phyloP scores from a whole-genome alignment of 1,284 basidiomycete genomes.

The Rhizoctonia solani region DNA sequence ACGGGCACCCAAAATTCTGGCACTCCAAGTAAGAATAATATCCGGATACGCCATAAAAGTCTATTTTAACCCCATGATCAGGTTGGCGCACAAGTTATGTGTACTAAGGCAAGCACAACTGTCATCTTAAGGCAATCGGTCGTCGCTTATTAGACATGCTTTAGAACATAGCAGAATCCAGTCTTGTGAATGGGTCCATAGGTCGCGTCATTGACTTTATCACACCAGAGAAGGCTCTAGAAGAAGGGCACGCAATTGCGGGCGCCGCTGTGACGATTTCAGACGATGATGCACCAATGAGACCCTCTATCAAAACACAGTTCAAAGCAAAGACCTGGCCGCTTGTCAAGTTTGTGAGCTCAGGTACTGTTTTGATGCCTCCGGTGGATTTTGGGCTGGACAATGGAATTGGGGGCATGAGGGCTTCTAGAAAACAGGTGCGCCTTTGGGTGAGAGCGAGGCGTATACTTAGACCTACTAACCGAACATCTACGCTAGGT shows the following conservation, averaged over 20 bases:
- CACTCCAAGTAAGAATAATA: not conserved
- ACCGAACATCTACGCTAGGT: too few relatives aligned
- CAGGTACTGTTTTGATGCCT: constrained; percentile 12
- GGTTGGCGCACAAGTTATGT: constrained; percentile 38
- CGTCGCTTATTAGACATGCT: not conserved
- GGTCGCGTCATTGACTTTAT: constrained; percentile 30
- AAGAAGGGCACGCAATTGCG: not conserved
- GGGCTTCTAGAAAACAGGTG: constrained; percentile 42
- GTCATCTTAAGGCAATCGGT: not conserved
- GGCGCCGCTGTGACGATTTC: constrained; percentile 4
- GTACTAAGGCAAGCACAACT: constrained; percentile 7
- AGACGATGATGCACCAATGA: not conserved
- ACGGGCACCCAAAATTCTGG: constrained; percentile 38
- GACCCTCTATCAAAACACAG: not conserved
- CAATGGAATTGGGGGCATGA: constrained; percentile 39
- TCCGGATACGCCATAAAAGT: not conserved
- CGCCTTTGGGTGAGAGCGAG: not conserved
- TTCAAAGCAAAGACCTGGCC: constrained; percentile 31
- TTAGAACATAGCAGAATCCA: constrained; percentile 33
- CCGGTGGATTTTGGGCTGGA: constrained; percentile 40
- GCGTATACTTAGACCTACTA: constrained; percentile 29
- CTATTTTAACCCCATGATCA: not conserved
- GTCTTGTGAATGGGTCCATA: constrained; percentile 36
- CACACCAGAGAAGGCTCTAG: not conserved
- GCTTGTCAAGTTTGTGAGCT: constrained; percentile 33